Conservation (phyloP, 2,329 filamentous ascomycete genomes). For the Beauveria caledonica region DNA sequence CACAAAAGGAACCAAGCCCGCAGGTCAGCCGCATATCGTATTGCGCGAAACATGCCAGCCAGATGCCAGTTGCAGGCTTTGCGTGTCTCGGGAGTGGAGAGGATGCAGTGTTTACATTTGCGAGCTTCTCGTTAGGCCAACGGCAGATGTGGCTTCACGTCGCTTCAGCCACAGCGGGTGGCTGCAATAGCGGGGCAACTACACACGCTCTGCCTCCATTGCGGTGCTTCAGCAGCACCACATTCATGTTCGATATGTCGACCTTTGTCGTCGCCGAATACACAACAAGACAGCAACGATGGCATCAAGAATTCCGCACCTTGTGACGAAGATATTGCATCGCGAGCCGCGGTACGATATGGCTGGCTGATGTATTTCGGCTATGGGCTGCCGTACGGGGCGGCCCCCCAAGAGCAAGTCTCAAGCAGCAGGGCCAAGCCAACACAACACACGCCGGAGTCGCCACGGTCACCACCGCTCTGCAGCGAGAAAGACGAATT, state of each 20-base stretch:
- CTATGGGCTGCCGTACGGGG: not conserved
- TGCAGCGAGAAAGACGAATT: not conserved
- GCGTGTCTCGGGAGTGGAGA: not conserved
- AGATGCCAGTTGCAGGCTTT: not conserved
- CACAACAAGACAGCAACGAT: not conserved
- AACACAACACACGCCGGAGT: not conserved
- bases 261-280: not conserved
- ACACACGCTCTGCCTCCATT: not conserved
- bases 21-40: not conserved
- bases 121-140: not conserved
- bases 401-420: not conserved
- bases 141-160: not conserved
- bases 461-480: not conserved
- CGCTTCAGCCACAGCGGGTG: not conserved
- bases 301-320: not conserved
- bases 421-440: not conserved
- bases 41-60: constrained; percentile 2
- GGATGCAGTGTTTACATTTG: constrained; percentile 4
- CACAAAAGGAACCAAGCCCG: not conserved
- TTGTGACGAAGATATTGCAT: not conserved
- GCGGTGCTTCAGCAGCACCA: not conserved
- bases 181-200: not conserved
- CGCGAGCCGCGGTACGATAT: not conserved
- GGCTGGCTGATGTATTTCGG: not conserved
- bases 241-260: not conserved